Conservation (phyloP, 495 filamentous ascomycete genomes). For the Oidiodendron maius region DNA sequence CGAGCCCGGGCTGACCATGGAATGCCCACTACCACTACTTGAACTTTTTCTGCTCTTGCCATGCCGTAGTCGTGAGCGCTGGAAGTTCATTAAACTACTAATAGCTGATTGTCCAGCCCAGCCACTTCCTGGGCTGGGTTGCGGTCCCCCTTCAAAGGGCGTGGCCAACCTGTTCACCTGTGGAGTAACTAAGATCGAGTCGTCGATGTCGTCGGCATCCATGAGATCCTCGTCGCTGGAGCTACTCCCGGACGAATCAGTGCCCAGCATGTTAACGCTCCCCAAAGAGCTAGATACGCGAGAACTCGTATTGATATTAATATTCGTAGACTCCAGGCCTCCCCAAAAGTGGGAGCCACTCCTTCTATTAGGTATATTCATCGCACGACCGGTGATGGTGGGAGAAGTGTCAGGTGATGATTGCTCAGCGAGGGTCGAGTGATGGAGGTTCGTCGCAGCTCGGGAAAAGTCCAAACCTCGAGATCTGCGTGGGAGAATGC, state of each 20-base stretch:
- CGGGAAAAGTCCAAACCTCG: slow-evolving; percentile 88
- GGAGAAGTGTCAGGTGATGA: slow-evolving; percentile 94
- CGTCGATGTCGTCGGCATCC: slow-evolving; percentile 73
- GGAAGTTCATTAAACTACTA: slow-evolving; percentile 70
- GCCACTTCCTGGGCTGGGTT: slow-evolving; percentile 45
- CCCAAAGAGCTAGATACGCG: slow-evolving; percentile 79
- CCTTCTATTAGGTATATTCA: slow-evolving; percentile 61
- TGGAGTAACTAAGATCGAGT: slow-evolving; percentile 66
- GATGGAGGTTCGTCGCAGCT: slow-evolving; percentile 90
- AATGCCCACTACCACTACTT: slow-evolving; percentile 66
- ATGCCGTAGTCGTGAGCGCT: slow-evolving; percentile 53
- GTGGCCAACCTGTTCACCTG: slow-evolving; percentile 47
- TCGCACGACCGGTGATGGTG: slow-evolving; percentile 69
- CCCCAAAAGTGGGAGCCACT: slow-evolving; percentile 29
- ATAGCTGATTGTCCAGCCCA: slow-evolving; percentile 61
- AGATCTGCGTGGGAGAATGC: slow-evolving; percentile 78
- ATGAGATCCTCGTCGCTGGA: slow-evolving; percentile 74
- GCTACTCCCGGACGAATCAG: slow-evolving; percentile 68
- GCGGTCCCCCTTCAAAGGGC: slow-evolving; percentile 20
- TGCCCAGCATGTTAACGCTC: slow-evolving; percentile 73
- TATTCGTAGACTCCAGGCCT: slow-evolving; percentile 32
- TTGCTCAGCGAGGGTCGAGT: slow-evolving; percentile 85
- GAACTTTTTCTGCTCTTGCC: slow-evolving; percentile 57
- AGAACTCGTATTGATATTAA: slow-evolving; percentile 28
- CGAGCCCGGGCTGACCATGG: slow-evolving; percentile 58